These are phyloP conservation scores for Penicillium canariense DNA, from an alignment of 495 filamentous ascomycete species.

Conservation along the genomic window DNA sequence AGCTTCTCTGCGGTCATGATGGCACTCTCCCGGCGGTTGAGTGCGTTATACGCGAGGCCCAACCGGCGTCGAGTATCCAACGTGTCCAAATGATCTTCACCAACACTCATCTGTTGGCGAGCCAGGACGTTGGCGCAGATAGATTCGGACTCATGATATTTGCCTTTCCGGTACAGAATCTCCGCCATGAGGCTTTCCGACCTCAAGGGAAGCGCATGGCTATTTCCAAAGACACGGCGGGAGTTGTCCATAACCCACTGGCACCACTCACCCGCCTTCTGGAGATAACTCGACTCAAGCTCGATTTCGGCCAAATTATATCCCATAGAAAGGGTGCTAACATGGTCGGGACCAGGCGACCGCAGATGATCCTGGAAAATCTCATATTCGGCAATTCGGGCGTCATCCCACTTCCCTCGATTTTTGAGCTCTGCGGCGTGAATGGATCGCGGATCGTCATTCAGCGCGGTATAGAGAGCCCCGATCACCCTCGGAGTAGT, in stretches of 20 bases:
- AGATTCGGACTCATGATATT: constrained; percentile 33
- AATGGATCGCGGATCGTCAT: constrained; percentile 35
- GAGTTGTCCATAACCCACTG: constrained; percentile 36
- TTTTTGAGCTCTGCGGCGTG: constrained; percentile 33
- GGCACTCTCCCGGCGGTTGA: constrained; percentile 27
- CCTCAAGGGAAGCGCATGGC: constrained; percentile 35
- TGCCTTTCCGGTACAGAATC: constrained; percentile 28
- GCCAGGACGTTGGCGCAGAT: constrained; percentile 38
- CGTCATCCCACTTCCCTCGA: constrained; percentile 32
- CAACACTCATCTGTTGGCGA: constrained; percentile 39
- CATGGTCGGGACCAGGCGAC: constrained; percentile 34
- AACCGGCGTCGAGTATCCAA: constrained; percentile 35
- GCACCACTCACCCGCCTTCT: constrained; percentile 33
- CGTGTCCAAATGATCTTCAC: constrained; percentile 37
- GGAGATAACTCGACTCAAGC: constrained; percentile 24
- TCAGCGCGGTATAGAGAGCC: constrained; percentile 17
- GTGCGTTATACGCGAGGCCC: constrained; percentile 23
- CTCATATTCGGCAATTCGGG: constrained; percentile 32
- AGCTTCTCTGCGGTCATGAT: constrained; percentile 28
- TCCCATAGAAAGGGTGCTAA: constrained; percentile 31
- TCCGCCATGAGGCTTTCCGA: constrained; percentile 36
- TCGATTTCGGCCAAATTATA: constrained; percentile 37
- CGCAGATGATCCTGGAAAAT: constrained; percentile 39
- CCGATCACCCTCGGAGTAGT: constrained; percentile 18
- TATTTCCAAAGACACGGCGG: constrained; percentile 31